A percentile compares a stretch with the other conserved stretches of the same genome.
Conservation (phyloP, 192 early-diverging fungal species). For the Paraglomus occultum region DNA sequence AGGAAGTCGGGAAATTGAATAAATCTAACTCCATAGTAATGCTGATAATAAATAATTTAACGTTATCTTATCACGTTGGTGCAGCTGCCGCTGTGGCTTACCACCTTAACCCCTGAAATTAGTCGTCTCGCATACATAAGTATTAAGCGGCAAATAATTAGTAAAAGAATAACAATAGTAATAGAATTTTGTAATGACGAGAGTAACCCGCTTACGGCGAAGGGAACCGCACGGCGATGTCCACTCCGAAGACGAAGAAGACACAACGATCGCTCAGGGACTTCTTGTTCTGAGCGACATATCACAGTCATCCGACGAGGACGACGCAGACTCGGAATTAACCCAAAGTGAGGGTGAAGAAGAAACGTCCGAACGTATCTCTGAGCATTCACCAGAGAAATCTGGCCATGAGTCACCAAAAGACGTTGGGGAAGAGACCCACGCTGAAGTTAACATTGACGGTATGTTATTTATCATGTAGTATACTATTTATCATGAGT, state of each 20-base stretch:
- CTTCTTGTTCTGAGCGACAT: slow-evolving; percentile 21
- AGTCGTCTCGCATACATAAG: too few relatives aligned
- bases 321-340: slow-evolving; percentile 15
- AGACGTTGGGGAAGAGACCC: not conserved
- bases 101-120: too few relatives aligned
- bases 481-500: not conserved
- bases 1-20: too few relatives aligned
- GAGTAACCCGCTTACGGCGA: not conserved
- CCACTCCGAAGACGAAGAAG: slow-evolving; percentile 29
- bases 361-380: not conserved
- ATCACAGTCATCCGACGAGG: slow-evolving; percentile 22
- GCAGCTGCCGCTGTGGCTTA: too few relatives aligned
- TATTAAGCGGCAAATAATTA: too few relatives aligned
- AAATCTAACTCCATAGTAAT: too few relatives aligned
- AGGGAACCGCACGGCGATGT: slow-evolving; percentile 10
- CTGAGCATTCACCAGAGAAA: not conserved
- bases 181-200: not conserved
- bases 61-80: too few relatives aligned
- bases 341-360: slow-evolving; percentile 27
- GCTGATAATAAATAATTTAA: too few relatives aligned
- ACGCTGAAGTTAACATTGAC: not conserved
- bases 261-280: not conserved
- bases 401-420: not conserved
- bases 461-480: not conserved
- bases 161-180: too few relatives aligned